Percentiles rank a stretch among this genome's conserved stretches.
phyloP scores from a whole-genome alignment of 345 rosid genomes.

The Gossypium raimondii region DNA sequence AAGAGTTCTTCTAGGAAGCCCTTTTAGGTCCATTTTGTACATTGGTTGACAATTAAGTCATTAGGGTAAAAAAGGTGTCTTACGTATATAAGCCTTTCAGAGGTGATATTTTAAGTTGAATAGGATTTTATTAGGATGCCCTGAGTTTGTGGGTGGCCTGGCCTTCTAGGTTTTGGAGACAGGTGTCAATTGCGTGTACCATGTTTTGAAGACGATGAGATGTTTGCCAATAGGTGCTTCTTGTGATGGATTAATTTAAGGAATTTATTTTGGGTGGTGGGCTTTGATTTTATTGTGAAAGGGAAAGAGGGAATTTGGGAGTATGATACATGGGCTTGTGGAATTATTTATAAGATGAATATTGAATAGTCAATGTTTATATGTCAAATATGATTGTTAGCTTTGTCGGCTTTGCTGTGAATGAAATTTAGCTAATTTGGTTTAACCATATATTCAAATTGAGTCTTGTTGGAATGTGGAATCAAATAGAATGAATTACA shows the following conservation, averaged over 20 bases:
- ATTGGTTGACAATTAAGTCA: not conserved
- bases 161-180: not conserved
- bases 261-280: too few species aligned
- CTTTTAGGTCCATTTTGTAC: not conserved
- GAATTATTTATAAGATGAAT: not conserved
- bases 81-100: too few species aligned
- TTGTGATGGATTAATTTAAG: too few species aligned
- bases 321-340: not conserved
- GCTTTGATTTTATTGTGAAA: not conserved
- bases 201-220: not conserved
- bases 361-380: not conserved
- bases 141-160: not conserved
- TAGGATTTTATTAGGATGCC: not conserved
- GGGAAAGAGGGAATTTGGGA: not conserved
- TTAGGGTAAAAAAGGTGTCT: not conserved
- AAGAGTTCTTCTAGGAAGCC: not conserved
- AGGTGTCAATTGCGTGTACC: not conserved
- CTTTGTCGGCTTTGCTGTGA: not conserved
- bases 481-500: not conserved
- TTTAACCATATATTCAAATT: not conserved
- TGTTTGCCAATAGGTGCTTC: not conserved
- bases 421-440: not conserved
- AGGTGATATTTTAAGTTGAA: not conserved
- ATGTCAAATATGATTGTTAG: not conserved
- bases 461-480: not conserved